A percentile compares a stretch with the other conserved stretches of the same genome.
phyloP scores from a whole-genome alignment of 2,329 filamentous ascomycete species.

The Trichophyton benhamiae region DNA sequence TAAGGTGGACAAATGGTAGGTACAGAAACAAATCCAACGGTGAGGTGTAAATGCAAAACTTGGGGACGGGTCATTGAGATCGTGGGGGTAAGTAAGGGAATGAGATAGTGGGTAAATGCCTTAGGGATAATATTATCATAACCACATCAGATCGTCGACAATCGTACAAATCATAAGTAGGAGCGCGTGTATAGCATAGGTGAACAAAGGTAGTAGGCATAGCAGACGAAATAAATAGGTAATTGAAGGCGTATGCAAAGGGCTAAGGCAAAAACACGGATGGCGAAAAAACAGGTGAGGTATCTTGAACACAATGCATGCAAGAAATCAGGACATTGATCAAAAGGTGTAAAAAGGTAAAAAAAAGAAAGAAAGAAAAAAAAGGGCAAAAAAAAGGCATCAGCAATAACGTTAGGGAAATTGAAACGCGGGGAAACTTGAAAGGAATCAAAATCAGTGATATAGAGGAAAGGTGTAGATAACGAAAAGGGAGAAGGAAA shows the following conservation, averaged over 20 bases:
- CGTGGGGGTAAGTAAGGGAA: not conserved
- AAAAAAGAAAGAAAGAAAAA: not conserved
- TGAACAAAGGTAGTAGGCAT: not conserved
- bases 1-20: not conserved
- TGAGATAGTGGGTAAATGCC: not conserved
- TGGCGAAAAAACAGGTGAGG: slow-evolving; percentile 4
- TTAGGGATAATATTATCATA: slow-evolving; percentile 1
- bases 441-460: no score
- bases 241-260: slow-evolving; percentile 7
- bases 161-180: slow-evolving; percentile 15
- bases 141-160: slow-evolving; percentile 13
- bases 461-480: no score
- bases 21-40: not conserved
- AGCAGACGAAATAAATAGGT: slow-evolving; percentile 1
- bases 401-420: not conserved
- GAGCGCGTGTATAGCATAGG: not conserved
- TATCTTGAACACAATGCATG: slow-evolving; percentile 5
- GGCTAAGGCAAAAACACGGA: slow-evolving; percentile 3
- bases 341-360: not conserved
- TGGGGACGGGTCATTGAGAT: not conserved
- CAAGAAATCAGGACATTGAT: not conserved
- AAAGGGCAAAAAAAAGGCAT: not conserved
- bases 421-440: no score
- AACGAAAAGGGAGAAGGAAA: no score
- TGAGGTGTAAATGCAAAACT: not conserved